Evolutionary conservation across 306 rosid genomes (phyloP), one percentile per base, ranked within the genome.

Genomic region (Pyrus bretschneideri): DNA sequence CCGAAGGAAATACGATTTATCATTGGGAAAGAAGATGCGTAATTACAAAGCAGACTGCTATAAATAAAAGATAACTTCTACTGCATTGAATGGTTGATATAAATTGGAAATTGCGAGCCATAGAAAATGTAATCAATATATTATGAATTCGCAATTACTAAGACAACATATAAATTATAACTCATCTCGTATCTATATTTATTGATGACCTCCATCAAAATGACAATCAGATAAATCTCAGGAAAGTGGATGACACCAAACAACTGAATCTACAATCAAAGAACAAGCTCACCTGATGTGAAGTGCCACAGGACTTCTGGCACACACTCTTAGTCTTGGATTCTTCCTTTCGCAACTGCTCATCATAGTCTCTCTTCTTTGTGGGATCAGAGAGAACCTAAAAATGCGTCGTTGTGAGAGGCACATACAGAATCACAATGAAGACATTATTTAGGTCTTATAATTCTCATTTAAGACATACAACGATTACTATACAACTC

Each of bases 311-410:
- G 70, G 96, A 88, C 82, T 79, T 88, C 83, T 91, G 97, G 86
- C 98, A 96, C 76, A 96, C 99, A 86, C 90, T 93, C 79, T 73
- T 89, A 55, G 93, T 89, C 93, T 81, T 88, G 59, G 83, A 88
- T 80, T 96, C 99, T 88, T 96, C 91, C 91, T 89, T 96, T 78
- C 91, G 88, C 83, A 96, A 83, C 79, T 91, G 93, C 85, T 93
- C 98, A 76, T 96, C 99, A 85, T 96, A 96, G 78, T 96, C 98
- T 84, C 85, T 84, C 83, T 88, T 96, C 89, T 91, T 96, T 65
- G 80, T 75, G 33, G 82, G 82, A 81, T 96, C 99, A 31, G 98
- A 91, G 84, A 96, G 99, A 76, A 96, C 97, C 99, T 96, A 81
- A 80, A 75, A 76, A 30, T 27, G 69, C 46, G 78, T 69, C 8